phyloP scores from a whole-genome alignment of 805 yeast species.

The Lipomyces starkeyi region DNA sequence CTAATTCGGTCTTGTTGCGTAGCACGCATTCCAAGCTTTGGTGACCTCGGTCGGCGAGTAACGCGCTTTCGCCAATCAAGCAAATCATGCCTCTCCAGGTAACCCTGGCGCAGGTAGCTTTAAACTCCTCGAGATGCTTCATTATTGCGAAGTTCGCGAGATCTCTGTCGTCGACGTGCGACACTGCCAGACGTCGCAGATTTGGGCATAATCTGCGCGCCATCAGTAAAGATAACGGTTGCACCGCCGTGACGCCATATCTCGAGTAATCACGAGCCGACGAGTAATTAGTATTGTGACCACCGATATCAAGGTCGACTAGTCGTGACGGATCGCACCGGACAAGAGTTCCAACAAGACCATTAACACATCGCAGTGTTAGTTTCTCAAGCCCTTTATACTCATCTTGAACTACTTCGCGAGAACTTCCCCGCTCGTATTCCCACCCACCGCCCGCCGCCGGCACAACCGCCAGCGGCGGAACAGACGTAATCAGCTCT shows the following conservation, averaged over 20 bases:
- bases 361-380: not conserved
- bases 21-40: not conserved
- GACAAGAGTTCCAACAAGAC: not conserved
- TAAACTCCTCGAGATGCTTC: not conserved
- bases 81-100: not conserved
- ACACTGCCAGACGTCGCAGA: not conserved
- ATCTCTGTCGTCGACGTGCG: conserved; percentile 1
- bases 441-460: not conserved
- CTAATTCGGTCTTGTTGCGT: not conserved
- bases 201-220: not conserved
- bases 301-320: not conserved
- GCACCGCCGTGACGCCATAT: not conserved
- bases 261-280: not conserved
- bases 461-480: not conserved
- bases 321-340: not conserved
- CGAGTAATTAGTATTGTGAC: not conserved
- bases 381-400: not conserved
- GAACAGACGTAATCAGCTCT: not conserved
- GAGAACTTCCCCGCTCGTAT: not conserved
- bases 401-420: not conserved
- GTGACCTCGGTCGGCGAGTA: not conserved
- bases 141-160: not conserved
- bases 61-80: not conserved
- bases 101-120: not conserved
- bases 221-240: not conserved